Base-by-base conservation (phyloP, 139 green algal genomes). In the Auxenochlorella pyrenoidosa region DNA sequence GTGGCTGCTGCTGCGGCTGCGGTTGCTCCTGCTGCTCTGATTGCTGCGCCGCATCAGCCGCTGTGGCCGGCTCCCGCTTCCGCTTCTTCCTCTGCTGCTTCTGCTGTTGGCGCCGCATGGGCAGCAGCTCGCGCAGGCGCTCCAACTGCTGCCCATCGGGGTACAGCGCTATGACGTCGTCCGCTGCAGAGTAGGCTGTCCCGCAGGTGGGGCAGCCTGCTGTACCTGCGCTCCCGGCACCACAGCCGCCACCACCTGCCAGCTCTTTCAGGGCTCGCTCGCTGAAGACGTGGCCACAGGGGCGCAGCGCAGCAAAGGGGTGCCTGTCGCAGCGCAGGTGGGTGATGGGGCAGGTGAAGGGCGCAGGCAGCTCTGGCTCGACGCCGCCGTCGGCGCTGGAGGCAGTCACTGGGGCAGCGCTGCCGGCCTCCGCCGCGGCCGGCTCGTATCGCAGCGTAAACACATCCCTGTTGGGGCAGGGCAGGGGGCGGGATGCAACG, bases 321-420 rank as follows among this genome's bases (percentile, higher is more conserved):
- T 87, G 85, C 26, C 68, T 32, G 40, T 81, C 80, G 81, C 85
- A 89, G 41, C 84, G 88, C 68, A 90, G 76, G 1, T 79, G 18
- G 26, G 90, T 91, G 34, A 90, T 79, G 51, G 90, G 88, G 86
- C 90, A 93, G 28, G 59, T 28, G 66, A 86, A 87, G 34, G 71
- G 51, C 2, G 75, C 76, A 0, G 47, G 54, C 51, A 85, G 63
- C 8, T 59, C 66, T 8, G 80, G 40, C 40, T 70, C 83, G 76
- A 54, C 77, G 66, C 38, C 51, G n/a, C 85, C 85, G 36, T 59
- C 66, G 66, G 66, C n/a, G 19, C 15, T 63, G 18, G 54, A 63
- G 54, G 54, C 54, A 63, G 54, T 16, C 71, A 34, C 41, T 68
- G n/a, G 66, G n/a, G 54, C 82, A 24, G 66, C 43, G 0, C 66